phyloP scores from a whole-genome alignment of 2,329 filamentous ascomycete genomes.

The Xylaria sp. region DNA sequence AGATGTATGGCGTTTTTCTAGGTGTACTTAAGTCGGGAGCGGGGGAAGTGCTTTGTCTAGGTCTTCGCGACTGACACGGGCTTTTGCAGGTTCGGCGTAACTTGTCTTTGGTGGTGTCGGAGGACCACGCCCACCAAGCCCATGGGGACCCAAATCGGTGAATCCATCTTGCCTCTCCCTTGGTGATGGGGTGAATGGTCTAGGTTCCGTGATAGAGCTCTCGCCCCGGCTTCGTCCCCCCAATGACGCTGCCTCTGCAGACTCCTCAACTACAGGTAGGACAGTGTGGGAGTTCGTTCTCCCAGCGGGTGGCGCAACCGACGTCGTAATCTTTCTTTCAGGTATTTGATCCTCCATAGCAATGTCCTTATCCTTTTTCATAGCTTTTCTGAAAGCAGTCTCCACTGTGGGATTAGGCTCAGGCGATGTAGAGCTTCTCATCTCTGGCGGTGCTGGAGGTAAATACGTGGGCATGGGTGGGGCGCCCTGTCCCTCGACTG shows the following conservation, averaged over 20 bases:
- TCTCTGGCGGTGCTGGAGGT: conserved; percentile 48
- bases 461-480: conserved; percentile 47
- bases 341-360: conserved; percentile 48
- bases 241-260: conserved; percentile 77
- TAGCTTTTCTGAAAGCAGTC: conserved; percentile 46
- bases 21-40: conserved; percentile 54
- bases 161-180: conserved; percentile 51
- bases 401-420: conserved; percentile 48
- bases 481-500: conserved; percentile 26
- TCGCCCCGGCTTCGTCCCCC: conserved; percentile 67
- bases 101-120: conserved; percentile 61
- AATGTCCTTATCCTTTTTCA: conserved; percentile 46
- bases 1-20: not conserved
- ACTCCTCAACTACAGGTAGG: conserved; percentile 89
- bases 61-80: conserved; percentile 63
- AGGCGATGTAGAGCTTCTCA: conserved; percentile 48
- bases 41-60: conserved; percentile 70
- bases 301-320: conserved; percentile 40
- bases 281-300: conserved; percentile 51
- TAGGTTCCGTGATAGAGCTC: conserved; percentile 44
- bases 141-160: conserved; percentile 48
- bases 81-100: conserved; percentile 52
- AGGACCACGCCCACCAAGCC: conserved; percentile 51
- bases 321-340: conserved; percentile 48
- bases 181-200: conserved; percentile 51